Evolutionary conservation across 2,329 filamentous ascomycete genomes (phyloP), one percentile per base, ranked within the genome.

Genomic region (Cytospora paraplurivora): DNA sequence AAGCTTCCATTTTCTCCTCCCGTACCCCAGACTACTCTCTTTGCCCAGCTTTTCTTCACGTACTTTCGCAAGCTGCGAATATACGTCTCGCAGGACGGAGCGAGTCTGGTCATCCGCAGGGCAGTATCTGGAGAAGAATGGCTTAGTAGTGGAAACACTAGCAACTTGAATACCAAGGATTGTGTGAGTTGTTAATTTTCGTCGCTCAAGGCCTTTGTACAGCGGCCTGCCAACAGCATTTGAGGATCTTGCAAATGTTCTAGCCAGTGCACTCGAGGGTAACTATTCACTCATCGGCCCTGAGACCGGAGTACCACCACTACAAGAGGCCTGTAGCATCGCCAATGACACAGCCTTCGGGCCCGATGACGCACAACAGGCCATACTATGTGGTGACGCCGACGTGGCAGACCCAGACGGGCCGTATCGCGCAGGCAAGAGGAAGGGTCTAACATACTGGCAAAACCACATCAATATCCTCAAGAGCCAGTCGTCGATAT

Each of bases 301-400:
- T 12, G 33, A 38, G 3, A 13, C 54, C 27, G 10, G 33, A 6
- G 41, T 50, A 12, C 44, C 38, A 15, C 13, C 52, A 13, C 37
- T 62, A 8, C 62, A 64, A 32, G 68, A 67, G 32, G 64, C 60
- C 32, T 64, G 61, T 56, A 55, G 57, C 38, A 44, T 54, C 47
- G 49, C 58, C 32, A 35, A 59, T 33, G 12, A 27, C 21, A 63
- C 50, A 11, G 17, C 17, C 44, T 47, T 19, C 66, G 62, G 57
- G 56, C 2, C 15, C 50, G 4, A n/a, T 32, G 75, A 75, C 12
- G 69, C 68, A n/a, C 62, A 64, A 8, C 34, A 54, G 37, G 69
- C 71, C 7, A 67, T 78, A 5, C 60, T 74, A 21, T 80, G 78
- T 69, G 68, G 71, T 63, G 77, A 79, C 68, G 77, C 73, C 27